Evolutionary conservation across 306 rosid genomes (phyloP).

Genomic region (Cucumis cinereus): DNA sequence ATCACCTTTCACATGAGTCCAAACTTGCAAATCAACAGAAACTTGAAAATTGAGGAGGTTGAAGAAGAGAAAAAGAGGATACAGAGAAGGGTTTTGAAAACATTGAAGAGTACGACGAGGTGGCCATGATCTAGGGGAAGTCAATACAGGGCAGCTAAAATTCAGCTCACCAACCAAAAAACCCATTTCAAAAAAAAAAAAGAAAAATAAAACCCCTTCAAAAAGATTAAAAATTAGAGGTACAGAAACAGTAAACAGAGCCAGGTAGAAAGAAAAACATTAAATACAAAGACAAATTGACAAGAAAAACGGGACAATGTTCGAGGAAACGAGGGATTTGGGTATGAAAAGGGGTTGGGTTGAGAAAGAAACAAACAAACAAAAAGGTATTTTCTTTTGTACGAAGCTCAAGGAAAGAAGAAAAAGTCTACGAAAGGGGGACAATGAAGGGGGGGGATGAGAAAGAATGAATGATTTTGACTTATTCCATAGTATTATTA

Average conservation of each 20-base stretch:
- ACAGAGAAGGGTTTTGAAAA: conserved; percentile 8
- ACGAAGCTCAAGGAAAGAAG: no score
- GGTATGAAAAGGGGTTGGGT: conserved; percentile 4
- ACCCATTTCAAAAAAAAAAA: neutral
- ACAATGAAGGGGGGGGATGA: no score
- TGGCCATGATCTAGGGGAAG: conserved; percentile 29
- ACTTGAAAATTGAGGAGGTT: neutral
- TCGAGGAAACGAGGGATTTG: neutral
- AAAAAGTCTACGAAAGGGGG: no score
- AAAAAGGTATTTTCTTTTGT: no score
- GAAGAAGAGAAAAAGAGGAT: neutral
- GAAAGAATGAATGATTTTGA: no score
- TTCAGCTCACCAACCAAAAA: conserved; percentile 34
- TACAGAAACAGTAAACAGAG: neutral
- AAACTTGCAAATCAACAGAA: neutral
- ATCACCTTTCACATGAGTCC: conserved; percentile 18
- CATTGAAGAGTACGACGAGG: conserved; percentile 20
- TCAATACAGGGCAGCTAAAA: conserved; percentile 37
- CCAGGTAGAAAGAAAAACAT: neutral
- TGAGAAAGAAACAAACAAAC: no score
- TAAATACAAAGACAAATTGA: neutral
- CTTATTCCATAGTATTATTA: no score
- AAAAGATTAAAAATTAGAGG: neutral
- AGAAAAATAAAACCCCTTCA: neutral
- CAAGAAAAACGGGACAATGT: neutral